Evolutionary conservation across 495 filamentous ascomycete genomes (phyloP), one percentile per base, ranked within the genome.

Genomic region (Penicillium atrosanguineum): DNA sequence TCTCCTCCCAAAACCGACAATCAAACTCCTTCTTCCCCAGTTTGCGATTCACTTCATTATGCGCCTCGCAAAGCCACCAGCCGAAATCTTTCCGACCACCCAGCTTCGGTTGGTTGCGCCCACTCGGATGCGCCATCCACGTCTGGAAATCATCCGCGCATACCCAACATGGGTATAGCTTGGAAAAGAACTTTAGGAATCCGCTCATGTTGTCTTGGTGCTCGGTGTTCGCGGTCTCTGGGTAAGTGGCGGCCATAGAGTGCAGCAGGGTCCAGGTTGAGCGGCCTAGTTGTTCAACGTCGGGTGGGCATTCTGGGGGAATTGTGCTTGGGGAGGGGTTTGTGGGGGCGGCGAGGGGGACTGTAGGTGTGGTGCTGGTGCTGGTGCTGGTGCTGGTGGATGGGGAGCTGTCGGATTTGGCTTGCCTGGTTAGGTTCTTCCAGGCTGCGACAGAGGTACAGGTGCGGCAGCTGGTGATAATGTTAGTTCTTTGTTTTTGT

Each of bases 41-140:
- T 74, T 96, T 97, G 45, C 80, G 75, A 79, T 98, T 98, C 20
- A 98, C 94, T 60, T 90, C 91, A 76, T 98, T 98, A 79, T 98
- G 94, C 61, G 94, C 94, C 69, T 93, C 87, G 64, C 94, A 98
- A 79, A 97, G 86, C 95, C 95, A 98, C 59, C 77, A 79, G 39
- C 91, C 94, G 63, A 98, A 91, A 63, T 88, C 88, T 31, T 81
- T 79, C 40, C 88, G 70, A 49, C 82, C 83, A 9, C 78, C 79
- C 28, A 93, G 74, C 62, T 80, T 70, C 49, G 91, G 84, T 67
- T 85, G 79, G 45, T 92, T 87, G 14, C 52, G 53, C 9, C 73
- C 74, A 60, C 76, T 75, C n/a, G 75, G 74, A 62, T 80, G 81
- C 54, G 74, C 77, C 75, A 97, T 88, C 82, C 91, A 97, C 0